A percentile compares a stretch with the other conserved stretches of the same genome.
Evolutionary conservation across 2,329 filamentous ascomycete species (phyloP).

Genomic region (Ceratocystis destructans): DNA sequence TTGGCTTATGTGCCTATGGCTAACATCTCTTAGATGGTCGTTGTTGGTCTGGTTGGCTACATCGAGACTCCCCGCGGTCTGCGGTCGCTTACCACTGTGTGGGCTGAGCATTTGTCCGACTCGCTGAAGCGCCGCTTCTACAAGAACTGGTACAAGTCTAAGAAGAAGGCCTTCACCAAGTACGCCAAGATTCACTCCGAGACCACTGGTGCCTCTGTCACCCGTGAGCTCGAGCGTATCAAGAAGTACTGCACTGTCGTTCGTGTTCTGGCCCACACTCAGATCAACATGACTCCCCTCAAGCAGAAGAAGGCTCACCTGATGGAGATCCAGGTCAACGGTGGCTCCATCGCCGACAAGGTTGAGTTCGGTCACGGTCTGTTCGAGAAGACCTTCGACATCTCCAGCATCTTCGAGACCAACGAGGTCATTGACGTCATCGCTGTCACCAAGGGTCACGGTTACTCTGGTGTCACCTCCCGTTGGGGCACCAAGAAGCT

Average conservation of each 20-base stretch:
- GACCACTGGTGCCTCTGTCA: slow-evolving; percentile 76
- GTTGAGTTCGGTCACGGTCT: slow-evolving; percentile 87
- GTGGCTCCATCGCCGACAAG: slow-evolving; percentile 91
- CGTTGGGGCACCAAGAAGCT: slow-evolving; percentile 99
- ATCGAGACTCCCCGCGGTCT: slow-evolving; percentile 99
- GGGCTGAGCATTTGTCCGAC: slow-evolving; percentile 98
- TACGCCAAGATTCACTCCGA: slow-evolving; percentile 99
- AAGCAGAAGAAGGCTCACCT: slow-evolving; percentile 99
- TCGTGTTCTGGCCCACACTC: slow-evolving; percentile 97
- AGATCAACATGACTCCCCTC: slow-evolving; percentile 97
- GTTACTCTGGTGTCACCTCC: slow-evolving; percentile 91
- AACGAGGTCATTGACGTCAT: slow-evolving; percentile 98
- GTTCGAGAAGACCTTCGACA: slow-evolving; percentile 96
- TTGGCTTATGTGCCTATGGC: slow-evolving; percentile 58
- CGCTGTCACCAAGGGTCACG: slow-evolving; percentile 98
- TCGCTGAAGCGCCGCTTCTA: slow-evolving; percentile 99
- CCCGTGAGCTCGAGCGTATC: slow-evolving; percentile 97
- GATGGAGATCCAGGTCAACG: slow-evolving; percentile 99
- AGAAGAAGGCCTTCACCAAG: slow-evolving; percentile 99
- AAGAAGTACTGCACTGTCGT: slow-evolving; percentile 99
- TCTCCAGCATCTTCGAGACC: slow-evolving; percentile 94
- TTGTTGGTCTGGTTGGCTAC: slow-evolving; percentile 99
- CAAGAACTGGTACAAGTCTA: slow-evolving; percentile 99
- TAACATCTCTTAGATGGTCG: slow-evolving; percentile 83
- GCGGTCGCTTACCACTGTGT: slow-evolving; percentile 97